Conservation (phyloP, 2,329 filamentous ascomycete genomes). For the Trichoderma aggressivum region DNA sequence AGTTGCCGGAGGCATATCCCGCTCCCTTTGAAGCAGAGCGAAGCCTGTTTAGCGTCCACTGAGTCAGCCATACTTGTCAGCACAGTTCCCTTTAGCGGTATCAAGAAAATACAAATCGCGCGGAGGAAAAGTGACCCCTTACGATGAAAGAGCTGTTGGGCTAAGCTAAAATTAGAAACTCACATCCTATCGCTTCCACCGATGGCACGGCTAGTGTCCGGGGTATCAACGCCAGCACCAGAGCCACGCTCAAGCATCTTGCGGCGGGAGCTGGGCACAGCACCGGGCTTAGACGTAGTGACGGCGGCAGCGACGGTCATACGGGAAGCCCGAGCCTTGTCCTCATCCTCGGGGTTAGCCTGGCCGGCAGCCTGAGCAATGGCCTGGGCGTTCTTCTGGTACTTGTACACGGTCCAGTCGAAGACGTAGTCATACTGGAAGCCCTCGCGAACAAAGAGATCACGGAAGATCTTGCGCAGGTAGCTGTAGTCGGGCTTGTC, state of each 20-base stretch:
- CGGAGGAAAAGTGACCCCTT: conserved; percentile 77
- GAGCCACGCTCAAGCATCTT: conserved; percentile 73
- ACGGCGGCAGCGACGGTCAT: conserved; percentile 63
- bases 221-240: conserved; percentile 60
- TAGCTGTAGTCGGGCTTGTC: conserved; percentile 99
- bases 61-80: conserved; percentile 76
- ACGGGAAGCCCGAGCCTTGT: conserved; percentile 69
- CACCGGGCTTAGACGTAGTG: conserved; percentile 65
- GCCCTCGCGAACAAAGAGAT: conserved; percentile 96
- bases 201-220: conserved; percentile 70
- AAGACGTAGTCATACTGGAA: conserved; percentile 99
- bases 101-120: conserved; percentile 72
- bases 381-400: conserved; percentile 97
- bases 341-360: conserved; percentile 67
- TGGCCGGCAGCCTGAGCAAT: conserved; percentile 77
- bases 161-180: conserved; percentile 61
- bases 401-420: conserved; percentile 99
- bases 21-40: conserved; percentile 75
- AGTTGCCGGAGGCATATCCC: conserved; percentile 43
- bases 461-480: conserved; percentile 99
- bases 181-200: conserved; percentile 92
- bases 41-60: conserved; percentile 81
- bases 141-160: conserved; percentile 61
- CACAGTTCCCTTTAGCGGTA: conserved; percentile 68
- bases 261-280: conserved; percentile 73